Conservation (phyloP, 148 eudicot species). For the Simmondsia chinensis region DNA sequence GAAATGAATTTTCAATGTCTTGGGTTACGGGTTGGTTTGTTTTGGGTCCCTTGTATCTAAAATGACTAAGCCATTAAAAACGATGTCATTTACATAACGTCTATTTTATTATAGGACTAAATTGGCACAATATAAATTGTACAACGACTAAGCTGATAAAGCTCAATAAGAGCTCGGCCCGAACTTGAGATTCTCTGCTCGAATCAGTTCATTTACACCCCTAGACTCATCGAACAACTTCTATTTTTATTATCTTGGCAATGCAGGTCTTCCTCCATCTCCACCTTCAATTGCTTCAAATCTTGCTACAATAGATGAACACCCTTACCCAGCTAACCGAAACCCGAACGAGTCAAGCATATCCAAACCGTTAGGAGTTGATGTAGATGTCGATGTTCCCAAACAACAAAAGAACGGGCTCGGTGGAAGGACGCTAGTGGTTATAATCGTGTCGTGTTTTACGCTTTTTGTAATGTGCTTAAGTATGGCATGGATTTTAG, state of each 20-base stretch:
- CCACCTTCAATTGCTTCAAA: slow-evolving; percentile 57
- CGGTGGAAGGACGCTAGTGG: slow-evolving; percentile 27
- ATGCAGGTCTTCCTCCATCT: slow-evolving; percentile 87
- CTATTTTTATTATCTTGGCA: not conserved
- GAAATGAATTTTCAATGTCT: too few relatives aligned
- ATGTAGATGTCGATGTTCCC: slow-evolving; percentile 58
- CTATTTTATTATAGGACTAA: too few relatives aligned
- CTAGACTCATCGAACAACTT: not conserved
- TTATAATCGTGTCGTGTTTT: slow-evolving; percentile 52
- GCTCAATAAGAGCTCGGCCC: too few relatives aligned
- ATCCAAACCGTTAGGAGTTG: slow-evolving; percentile 69
- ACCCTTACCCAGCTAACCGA: slow-evolving; percentile 32
- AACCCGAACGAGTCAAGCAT: slow-evolving; percentile 29
- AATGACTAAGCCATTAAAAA: too few relatives aligned
- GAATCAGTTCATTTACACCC: too few relatives aligned
- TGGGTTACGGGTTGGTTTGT: too few relatives aligned
- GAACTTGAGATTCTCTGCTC: too few relatives aligned
- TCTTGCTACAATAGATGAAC: slow-evolving; percentile 29
- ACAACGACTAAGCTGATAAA: too few relatives aligned
- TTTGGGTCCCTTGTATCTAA: too few relatives aligned
- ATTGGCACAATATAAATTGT: too few relatives aligned
- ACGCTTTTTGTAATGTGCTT: slow-evolving; percentile 52
- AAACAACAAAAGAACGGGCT: slow-evolving; percentile 27
- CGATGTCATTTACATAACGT: too few relatives aligned
- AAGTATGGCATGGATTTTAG: slow-evolving; percentile 39